phyloP scores from a whole-genome alignment of 768 basidiomycete species.

The Coprinopsis marcescibilis region DNA sequence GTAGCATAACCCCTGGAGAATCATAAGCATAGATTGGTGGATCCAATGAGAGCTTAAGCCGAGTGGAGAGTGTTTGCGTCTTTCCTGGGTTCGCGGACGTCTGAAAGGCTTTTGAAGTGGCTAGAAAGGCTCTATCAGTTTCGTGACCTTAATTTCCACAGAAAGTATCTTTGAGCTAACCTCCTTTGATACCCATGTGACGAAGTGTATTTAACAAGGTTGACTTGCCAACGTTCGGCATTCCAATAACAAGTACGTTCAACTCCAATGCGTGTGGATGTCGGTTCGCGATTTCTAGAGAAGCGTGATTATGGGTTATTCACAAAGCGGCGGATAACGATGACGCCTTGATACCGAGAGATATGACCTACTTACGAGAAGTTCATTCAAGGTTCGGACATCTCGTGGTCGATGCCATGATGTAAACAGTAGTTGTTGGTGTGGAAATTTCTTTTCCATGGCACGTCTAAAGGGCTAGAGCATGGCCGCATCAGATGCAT shows the following conservation, averaged over 20 bases:
- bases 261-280: constrained; percentile 69
- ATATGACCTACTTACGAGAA: constrained; percentile 66
- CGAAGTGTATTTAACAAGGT: constrained; percentile 88
- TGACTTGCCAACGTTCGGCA: constrained; percentile 99
- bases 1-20: constrained; percentile 95
- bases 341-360: constrained; percentile 10
- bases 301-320: neutral
- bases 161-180: too few relatives aligned
- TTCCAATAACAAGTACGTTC: constrained; percentile 91
- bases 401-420: constrained; percentile 66
- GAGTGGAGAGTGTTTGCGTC: constrained; percentile 84
- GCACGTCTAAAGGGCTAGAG: constrained; percentile 67
- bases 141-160: constrained; percentile 19
- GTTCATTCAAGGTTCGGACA: constrained; percentile 55
- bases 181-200: constrained; percentile 79
- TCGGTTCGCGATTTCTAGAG: constrained; percentile 47
- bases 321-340: constrained; percentile 9
- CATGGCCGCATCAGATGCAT: constrained; percentile 7
- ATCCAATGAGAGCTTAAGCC: constrained; percentile 75
- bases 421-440: constrained; percentile 63
- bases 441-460: constrained; percentile 66
- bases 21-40: constrained; percentile 92
- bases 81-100: constrained; percentile 88
- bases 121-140: constrained; percentile 27
- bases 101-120: constrained; percentile 81